Base-by-base conservation (phyloP, 2,329 filamentous ascomycete genomes). In the Fusarium domesticum region DNA sequence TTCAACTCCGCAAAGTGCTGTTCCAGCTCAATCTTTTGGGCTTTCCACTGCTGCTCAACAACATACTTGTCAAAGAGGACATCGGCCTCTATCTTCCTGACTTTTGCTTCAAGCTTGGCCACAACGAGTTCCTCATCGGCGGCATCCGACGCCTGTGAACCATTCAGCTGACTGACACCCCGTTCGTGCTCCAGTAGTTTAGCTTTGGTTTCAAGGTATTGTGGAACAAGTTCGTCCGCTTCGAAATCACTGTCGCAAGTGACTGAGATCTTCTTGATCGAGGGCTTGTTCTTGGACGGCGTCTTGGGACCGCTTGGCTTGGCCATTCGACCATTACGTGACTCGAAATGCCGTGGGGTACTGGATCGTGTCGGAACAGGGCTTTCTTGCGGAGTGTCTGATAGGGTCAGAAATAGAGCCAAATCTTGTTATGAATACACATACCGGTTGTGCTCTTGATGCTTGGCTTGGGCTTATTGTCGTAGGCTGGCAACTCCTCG, bases 71-170 rank as follows among this genome's bases (percentile, higher is more conserved):
- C 87, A 58, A 91, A 90, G 3, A 92, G 69, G 14, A 89, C 74
- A 60, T 92, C 87, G 18, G 81, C 85, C 59, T 93, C 85, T 33
- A 96, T 88, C 48, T 79, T 80, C 30, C 82, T 77, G 31, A 96
- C 70, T 62, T 91, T 95, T 14, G 83, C 81, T 32, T 85, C 75
- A 3, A 95, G 67, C 56, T 83, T 88, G 8, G 77, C 76, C 34
- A 83, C 71, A 48, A 80, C 77, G 17, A 78, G 64, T 14, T 71
- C 65, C 8, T 59, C 54, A 2, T 67, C 58, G 6, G n/a, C n/a
- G n/a, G 45, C 30, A 17, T 57, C 45, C 4, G 32, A 18, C 50
- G 45, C 48, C 44, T 42, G 56, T 6, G 48, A 50, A 44, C 51
- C 53, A 30, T 50, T 63, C 10, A 37, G 10, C 14, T 34, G 47